These are phyloP conservation scores for Solanum dulcamara DNA, from an alignment of 257 asterid genomes.

Conservation along the genomic window DNA sequence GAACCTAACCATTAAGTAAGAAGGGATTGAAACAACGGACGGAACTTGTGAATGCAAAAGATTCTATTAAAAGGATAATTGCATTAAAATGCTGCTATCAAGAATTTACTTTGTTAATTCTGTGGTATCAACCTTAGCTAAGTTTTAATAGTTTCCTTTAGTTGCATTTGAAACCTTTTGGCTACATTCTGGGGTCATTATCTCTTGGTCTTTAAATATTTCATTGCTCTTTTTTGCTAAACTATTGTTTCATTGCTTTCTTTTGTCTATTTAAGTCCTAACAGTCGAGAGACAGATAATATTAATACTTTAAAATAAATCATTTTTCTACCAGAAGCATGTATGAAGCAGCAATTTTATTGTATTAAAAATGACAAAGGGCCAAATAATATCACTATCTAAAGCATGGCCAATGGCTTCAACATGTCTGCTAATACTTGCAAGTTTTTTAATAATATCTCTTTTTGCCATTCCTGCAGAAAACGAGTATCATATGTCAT, in stretches of 20 bases:
- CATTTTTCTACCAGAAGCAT: neutral
- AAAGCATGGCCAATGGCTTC: neutral
- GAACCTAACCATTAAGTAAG: neutral
- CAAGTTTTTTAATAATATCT: neutral
- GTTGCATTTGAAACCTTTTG: neutral
- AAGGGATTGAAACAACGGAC: neutral
- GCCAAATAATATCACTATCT: neutral
- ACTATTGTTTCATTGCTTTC: neutral
- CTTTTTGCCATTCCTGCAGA: neutral
- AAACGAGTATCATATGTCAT: neutral
- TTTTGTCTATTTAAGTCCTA: neutral
- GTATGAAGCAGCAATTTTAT: neutral
- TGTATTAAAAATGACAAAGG: neutral
- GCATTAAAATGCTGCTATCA: neutral
- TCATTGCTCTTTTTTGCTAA: neutral
- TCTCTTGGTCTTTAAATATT: neutral
- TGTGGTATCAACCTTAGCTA: neutral
- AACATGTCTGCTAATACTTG: neutral
- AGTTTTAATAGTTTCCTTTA: neutral
- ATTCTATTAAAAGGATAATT: neutral
- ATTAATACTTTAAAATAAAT: neutral
- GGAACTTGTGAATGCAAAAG: neutral
- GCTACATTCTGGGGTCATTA: neutral
- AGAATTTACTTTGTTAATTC: neutral
- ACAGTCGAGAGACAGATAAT: neutral